Conservation (phyloP, 1,284 basidiomycete genomes). For the Heterobasidion annosum region DNA sequence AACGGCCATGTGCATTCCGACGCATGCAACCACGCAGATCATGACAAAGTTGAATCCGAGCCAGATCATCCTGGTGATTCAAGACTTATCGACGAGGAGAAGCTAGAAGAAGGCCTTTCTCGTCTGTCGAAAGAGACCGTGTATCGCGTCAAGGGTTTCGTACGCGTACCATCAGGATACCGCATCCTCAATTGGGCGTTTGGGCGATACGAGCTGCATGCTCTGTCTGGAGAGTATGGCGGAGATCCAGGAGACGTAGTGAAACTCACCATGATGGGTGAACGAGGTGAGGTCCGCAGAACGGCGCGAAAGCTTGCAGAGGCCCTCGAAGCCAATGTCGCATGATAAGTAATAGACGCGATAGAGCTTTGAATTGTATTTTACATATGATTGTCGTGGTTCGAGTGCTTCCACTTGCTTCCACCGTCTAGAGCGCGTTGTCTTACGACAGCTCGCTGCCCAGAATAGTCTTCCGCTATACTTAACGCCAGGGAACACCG, state of each 20-base stretch:
- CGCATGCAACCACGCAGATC: conserved; percentile 10
- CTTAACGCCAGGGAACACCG: no score
- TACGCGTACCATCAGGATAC: conserved; percentile 40
- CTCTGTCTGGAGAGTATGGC: conserved; percentile 23
- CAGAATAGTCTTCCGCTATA: no score
- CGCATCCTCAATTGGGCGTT: conserved; percentile 88
- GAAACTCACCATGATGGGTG: conserved; percentile 80
- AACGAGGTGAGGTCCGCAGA: conserved; percentile 67
- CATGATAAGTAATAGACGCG: no score
- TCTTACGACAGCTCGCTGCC: no score
- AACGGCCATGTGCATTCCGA: conserved; percentile 16
- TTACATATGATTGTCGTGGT: no score
- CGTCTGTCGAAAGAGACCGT: conserved; percentile 56
- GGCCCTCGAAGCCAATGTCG: conserved; percentile 29
- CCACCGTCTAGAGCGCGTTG: no score
- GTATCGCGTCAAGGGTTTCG: conserved; percentile 80
- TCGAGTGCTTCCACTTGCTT: no score
- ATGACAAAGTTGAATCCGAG: conserved; percentile 6
- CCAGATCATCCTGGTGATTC: background rate
- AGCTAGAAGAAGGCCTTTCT: conserved; percentile 35
- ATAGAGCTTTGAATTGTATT: no score
- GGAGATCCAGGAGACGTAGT: conserved; percentile 28
- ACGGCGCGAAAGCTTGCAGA: conserved; percentile 49
- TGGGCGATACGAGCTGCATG: conserved; percentile 68
- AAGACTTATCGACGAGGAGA: conserved; percentile 19